Evolutionary conservation across 768 basidiomycete genomes (phyloP), one percentile per base, ranked within the genome.

Genomic region (Trametes maxima): DNA sequence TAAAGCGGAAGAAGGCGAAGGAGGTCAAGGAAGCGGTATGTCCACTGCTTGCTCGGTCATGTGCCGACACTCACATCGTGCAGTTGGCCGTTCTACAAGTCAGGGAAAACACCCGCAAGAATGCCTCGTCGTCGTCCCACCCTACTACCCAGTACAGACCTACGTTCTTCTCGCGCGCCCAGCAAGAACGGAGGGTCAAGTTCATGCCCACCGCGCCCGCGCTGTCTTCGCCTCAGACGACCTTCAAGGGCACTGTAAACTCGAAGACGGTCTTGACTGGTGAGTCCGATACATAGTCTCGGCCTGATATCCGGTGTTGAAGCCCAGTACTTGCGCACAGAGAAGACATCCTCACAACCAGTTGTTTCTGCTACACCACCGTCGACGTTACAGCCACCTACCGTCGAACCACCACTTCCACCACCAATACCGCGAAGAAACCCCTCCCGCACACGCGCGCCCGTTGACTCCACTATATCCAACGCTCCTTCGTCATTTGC

Each of bases 21-120:
- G 62, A 75, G 49, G 58, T 68, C 25, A 67, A 69, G 60, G 72
- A 76, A 56, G 63, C 65, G 59, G 72, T 73, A 62, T 42, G 77
- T 70, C 39, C 25, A 21, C 44, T 19, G 7, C 39, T n/a, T 24
- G 16, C 12, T 13, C 33, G 11, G 22, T 22, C 25, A n/a, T 40
- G 19, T 7, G 54, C 17, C 5, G 54, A 13, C 17, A 36, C 21
- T 54, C 21, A 43, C 35, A 37, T 48, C n/a, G 28, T 17, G 37
- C 53, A 73, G 73, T 60, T 69, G 28, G 71, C 68, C 0, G 64
- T 65, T 16, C 59, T 73, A 42, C 65, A 71, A 35, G 67, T 74
- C 39, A 73, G 72, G 49, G 74, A 73, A 57, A 81, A 82, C 65
- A 81, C 80, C 1, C 69, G 74, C 13, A 76, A 69, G 48, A 81